phyloP scores from a whole-genome alignment of 2,329 filamentous ascomycete species.

The Pestalotiopsis sp. region DNA sequence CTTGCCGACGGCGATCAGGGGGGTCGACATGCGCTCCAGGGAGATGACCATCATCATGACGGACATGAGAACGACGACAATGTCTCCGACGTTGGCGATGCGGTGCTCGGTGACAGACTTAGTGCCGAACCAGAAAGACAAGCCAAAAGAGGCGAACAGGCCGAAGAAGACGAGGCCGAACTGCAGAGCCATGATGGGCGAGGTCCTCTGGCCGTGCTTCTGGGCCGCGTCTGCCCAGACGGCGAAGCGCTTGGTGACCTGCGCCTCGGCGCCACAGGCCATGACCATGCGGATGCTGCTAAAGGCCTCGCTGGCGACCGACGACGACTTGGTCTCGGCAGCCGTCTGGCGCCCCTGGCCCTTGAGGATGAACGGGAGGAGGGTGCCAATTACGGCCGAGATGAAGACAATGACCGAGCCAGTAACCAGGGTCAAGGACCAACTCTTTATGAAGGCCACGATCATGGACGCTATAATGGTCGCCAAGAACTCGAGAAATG shows the following conservation, averaged over 20 bases:
- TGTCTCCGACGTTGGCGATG: conserved; percentile 51
- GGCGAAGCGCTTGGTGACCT: conserved; percentile 55
- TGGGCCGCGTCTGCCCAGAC: conserved; percentile 58
- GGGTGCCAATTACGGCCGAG: conserved; percentile 44
- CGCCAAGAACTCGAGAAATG: conserved; percentile 57
- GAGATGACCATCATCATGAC: conserved; percentile 62
- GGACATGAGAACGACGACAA: conserved; percentile 60
- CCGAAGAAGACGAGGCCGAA: conserved; percentile 60
- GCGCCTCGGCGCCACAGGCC: conserved; percentile 62
- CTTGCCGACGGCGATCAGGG: conserved; percentile 60
- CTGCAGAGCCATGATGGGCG: conserved; percentile 55
- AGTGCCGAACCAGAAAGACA: conserved; percentile 66
- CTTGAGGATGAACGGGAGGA: conserved; percentile 60
- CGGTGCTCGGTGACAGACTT: conserved; percentile 49
- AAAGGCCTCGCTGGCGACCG: conserved; percentile 64
- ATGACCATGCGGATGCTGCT: conserved; percentile 63
- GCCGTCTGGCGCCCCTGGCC: conserved; percentile 46
- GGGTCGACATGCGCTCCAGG: conserved; percentile 58
- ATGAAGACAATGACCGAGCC: conserved; percentile 60
- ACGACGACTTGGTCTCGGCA: conserved; percentile 59
- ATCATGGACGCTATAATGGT: conserved; percentile 56
- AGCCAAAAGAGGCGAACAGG: conserved; percentile 53
- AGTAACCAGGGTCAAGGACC: conserved; percentile 62
- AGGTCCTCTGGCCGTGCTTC: conserved; percentile 48
- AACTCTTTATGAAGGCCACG: conserved; percentile 60